Base-by-base conservation (phyloP, 2,329 filamentous ascomycete genomes). In the Paecilomyces niveus region DNA sequence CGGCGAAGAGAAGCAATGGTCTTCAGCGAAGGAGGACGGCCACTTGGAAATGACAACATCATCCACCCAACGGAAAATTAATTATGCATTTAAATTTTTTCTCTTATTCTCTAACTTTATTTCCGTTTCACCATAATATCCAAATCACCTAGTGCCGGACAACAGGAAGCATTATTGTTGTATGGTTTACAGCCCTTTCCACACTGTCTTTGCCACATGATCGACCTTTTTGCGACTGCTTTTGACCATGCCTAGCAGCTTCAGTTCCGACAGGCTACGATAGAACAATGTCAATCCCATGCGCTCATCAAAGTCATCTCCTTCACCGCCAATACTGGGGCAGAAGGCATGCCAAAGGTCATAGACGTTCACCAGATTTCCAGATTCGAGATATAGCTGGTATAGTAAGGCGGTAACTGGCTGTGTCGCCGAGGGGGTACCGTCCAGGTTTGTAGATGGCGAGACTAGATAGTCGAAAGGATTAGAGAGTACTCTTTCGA, bases 151-250 rank as follows among this genome's bases (percentile, higher is more conserved):
- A 45, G 15, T 21, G 7, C 8, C 18, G 15, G 39, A 7, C n/a
- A n/a, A 45, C n/a, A 18, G 18, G 8, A 33, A 13, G n/a, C n/a
- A n/a, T 29, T 7, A 29, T 29, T 29, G 26, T 29, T 29, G 26
- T 29, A 58, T 9, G 52, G 6, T 9, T 56, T 68, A 75, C 45
- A 75, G 56, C 1, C 93, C 94, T 71, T 89, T 92, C 85, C 87
- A 90, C 55, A 81, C 78, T 35, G 92, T 81, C 78, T 97, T 97
- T 45, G 90, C 87, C 65, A 97, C 79, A 75, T 97, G 93, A 71
- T 97, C 94, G 24, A 87, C 85, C 80, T 96, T 96, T 80, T 92
- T 96, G 75, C 88, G 89, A 69, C 89, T 97, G 61, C 83, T 82
- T 78, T 94, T 97, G 61, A 97, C 83, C 75, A 97, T 88, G 7